Evolutionary conservation across 495 filamentous ascomycete species (phyloP), one percentile per base, ranked within the genome.

Genomic region (Penicillium angulare): DNA sequence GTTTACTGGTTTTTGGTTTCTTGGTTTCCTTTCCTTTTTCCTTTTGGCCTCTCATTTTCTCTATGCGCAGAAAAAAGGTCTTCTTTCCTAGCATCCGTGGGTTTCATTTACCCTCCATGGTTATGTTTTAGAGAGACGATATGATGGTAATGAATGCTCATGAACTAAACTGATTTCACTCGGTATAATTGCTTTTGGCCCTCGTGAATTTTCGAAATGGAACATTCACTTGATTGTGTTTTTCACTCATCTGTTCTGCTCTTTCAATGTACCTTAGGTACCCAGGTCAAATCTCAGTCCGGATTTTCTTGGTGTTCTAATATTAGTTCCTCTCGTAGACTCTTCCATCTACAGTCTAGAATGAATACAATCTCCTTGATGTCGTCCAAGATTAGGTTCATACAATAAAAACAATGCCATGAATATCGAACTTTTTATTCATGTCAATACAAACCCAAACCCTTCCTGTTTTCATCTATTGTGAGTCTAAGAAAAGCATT

Each of bases 131-230:
- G 61, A 64, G 60, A 63, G 61, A 64, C 50, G 61, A 64, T 56
- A 64, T 63, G 53, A 63, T 57, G 61, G 57, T 64, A 64, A 64
- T 64, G 61, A 64, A 59, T 60, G 61, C 52, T 59, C 50, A 64
- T 64, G 61, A 64, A 61, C 46, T 49, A n/a, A 49, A 22, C 35
- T 42, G 45, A 39, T 18, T 38, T 27, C 16, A 16, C 26, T 17
- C 7, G 15, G 20, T 17, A 18, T 38, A 18, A 20, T 20, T 38
- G 16, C 20, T 20, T 20, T 1, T 38, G 16, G 34, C n/a, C n/a
- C n/a, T n/a, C n/a, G n/a, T n/a, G n/a, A n/a, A n/a, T n/a, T n/a
- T n/a, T n/a, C n/a, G n/a, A n/a, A n/a, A n/a, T n/a, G n/a, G n/a
- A n/a, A n/a, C n/a, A n/a, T n/a, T n/a, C n/a, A n/a, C n/a, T n/a